phyloP scores from a whole-genome alignment of 352 stramenopile genomes.

The Pythium graminicola region DNA sequence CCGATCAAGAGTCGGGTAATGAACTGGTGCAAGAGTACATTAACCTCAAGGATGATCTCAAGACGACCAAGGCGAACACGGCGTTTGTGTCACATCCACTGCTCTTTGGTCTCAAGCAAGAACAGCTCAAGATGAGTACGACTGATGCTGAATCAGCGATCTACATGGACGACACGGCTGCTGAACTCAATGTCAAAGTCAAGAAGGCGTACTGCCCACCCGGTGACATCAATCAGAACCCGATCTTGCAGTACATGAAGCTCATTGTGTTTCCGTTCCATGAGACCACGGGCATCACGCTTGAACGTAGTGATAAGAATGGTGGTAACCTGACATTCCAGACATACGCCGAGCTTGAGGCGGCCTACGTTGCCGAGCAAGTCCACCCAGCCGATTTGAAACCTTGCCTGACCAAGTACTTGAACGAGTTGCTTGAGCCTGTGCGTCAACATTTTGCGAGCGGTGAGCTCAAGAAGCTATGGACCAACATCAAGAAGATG shows the following conservation, averaged over 20 bases:
- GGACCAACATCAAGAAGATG: conserved; percentile 91
- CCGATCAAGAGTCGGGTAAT: conserved; percentile 94
- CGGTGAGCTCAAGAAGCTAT: conserved; percentile 93
- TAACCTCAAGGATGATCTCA: conserved; percentile 68
- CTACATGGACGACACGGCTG: conserved; percentile 96
- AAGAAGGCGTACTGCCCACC: conserved; percentile 98
- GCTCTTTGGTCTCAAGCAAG: conserved; percentile 96
- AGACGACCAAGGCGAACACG: conserved; percentile 38
- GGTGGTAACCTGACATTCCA: conserved; percentile 85
- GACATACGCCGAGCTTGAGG: conserved; percentile 86
- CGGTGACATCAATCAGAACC: conserved; percentile 86
- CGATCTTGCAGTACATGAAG: conserved; percentile 96
- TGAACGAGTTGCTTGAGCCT: conserved; percentile 94
- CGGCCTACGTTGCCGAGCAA: conserved; percentile 87
- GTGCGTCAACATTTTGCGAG: conserved; percentile 95
- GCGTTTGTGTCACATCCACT: conserved; percentile 97
- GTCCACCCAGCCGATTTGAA: conserved; percentile 98
- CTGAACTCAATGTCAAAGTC: conserved; percentile 96
- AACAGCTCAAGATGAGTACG: conserved; percentile 99
- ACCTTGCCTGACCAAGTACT: conserved; percentile 85
- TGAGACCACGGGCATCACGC: conserved; percentile 45
- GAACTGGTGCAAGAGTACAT: conserved; percentile 98
- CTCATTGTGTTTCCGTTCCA: conserved; percentile 91
- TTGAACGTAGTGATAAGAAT: conserved; percentile 83
- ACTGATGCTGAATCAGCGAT: conserved; percentile 96